Evolutionary conservation across 2,329 filamentous ascomycete species (phyloP), one percentile per base, ranked within the genome.

Genomic region (Lachnellula hyalina): DNA sequence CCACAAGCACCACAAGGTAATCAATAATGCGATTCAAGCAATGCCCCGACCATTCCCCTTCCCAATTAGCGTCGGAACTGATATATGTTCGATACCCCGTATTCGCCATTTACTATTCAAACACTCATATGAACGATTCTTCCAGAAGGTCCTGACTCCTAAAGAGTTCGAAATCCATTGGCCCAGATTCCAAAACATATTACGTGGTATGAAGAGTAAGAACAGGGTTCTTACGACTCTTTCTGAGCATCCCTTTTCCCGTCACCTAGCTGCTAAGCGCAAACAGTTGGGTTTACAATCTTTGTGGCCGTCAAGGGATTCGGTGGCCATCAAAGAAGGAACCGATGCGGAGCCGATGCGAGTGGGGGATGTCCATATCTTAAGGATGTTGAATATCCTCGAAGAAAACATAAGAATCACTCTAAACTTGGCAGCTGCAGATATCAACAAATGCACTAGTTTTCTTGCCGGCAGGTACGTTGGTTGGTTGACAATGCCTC

Each of bases 11-110:
- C 9, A 32, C 28, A 8, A 9, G 28, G 8, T 9, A 32, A 32
- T 11, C 8, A 32, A 32, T 8, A 52, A 52, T 46, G 49, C 48
- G 14, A 36, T 19, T 11, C 28, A 17, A 19, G 19, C 34, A 36
- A 60, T 61, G 61, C 61, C 55, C 36, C 61, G 57, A 36, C 73
- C 74, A 0, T 90, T 92, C 63, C 85, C 86, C 1, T 75, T 83
- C n/a, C 75, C 83, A 1, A 67, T 93, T 14, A 78, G 79, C 48
- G 74, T 96, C 51, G 91, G 91, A 55, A 93, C 83, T 47, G 91
- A 96, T 68, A 86, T 96, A 54, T 90, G 89, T 70, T 78, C 79
- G 54, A 79, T 90, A 54, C 71, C 77, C 0, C 84, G 90, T 53
- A 83, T 96, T 63, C 21, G 35, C 64, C 7, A 52, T 32, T 7